Evolutionary conservation across 768 basidiomycete species (phyloP), one percentile per base, ranked within the genome.

Genomic region (Erythrobasidium yunnanense): DNA sequence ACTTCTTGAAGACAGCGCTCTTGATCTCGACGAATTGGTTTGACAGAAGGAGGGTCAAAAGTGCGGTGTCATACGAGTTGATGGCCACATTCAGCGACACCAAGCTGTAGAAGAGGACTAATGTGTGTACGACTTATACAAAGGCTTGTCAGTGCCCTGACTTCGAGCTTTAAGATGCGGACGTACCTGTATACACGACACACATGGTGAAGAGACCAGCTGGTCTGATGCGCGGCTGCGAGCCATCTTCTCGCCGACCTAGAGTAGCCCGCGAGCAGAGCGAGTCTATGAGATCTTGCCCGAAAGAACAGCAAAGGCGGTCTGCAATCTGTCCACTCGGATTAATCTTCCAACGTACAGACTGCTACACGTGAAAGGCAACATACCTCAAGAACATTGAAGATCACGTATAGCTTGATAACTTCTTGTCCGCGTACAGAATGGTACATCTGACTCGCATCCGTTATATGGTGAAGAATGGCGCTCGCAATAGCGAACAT

Each of bases 11-110:
- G 1, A 99, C 95, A 74, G 88, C 90, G 33, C 93, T 92, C 77
- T 99, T 99, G 77, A 97, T 97, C 77, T 99, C 95, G 33, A 97
- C 93, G 73, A 99, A 97, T 76, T 99, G 95, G 74, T 97, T 99
- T 49, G 90, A 95, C 49, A 99, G 84, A 6, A 99, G 81, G 0
- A 99, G 81, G 0, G 92, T 95, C 42, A 99, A 80, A 5, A 99
- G 83, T 1, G 93, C 86, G 72, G 97, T 88, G 75, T 96, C 92
- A 75, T 93, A 99, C 18, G 91, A 93, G 77, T 97, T 97, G 74
- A 99, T 87, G 3, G 95, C 93, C 34, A 99, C 93, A 70, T 97
- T 97, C 65, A 99, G 81, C 3, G 91, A 83, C 60, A 93, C 87
- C 54, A 96, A 81, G 75, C 96, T 90, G 74, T 96, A 99, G 55